phyloP scores from a whole-genome alignment of 2,329 filamentous ascomycete species.

The Leptographium radiaticola region DNA sequence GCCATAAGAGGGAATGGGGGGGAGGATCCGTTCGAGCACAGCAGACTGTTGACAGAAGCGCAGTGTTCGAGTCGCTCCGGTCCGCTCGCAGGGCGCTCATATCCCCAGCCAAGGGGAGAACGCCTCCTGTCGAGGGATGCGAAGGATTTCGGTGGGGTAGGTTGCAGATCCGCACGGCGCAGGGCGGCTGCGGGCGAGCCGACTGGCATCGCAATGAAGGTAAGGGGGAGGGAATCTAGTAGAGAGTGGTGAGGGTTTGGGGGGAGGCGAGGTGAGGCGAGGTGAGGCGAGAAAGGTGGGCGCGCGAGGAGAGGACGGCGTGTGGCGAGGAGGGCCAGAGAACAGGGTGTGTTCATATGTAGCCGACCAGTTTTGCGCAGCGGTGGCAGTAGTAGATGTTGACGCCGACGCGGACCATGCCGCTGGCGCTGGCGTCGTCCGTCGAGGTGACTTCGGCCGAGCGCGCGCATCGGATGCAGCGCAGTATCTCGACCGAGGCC shows the following conservation, averaged over 20 bases:
- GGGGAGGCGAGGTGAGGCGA: not conserved
- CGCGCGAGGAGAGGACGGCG: not conserved
- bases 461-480: slow-evolving; percentile 49
- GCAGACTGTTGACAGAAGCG: too few species aligned
- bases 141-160: not conserved
- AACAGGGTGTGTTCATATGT: slow-evolving; percentile 31
- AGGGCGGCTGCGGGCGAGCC: not conserved
- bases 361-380: slow-evolving; percentile 51
- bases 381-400: slow-evolving; percentile 55
- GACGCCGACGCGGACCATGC: slow-evolving; percentile 52
- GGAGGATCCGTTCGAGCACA: too few species aligned
- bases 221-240: too few species aligned
- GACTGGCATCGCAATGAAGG: not conserved
- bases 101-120: not conserved
- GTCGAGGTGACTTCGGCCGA: slow-evolving; percentile 48
- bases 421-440: slow-evolving; percentile 42
- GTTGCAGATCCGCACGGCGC: not conserved
- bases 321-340: not conserved
- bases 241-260: too few species aligned
- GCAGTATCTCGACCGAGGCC: slow-evolving; percentile 44
- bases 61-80: too few species aligned
- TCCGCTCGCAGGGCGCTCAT: too few species aligned
- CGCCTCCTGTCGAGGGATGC: not conserved
- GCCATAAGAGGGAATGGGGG: not conserved
- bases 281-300: not conserved